Conservation (phyloP, 1,139 yeast species). For the Saccharomyces hybrid region DNA sequence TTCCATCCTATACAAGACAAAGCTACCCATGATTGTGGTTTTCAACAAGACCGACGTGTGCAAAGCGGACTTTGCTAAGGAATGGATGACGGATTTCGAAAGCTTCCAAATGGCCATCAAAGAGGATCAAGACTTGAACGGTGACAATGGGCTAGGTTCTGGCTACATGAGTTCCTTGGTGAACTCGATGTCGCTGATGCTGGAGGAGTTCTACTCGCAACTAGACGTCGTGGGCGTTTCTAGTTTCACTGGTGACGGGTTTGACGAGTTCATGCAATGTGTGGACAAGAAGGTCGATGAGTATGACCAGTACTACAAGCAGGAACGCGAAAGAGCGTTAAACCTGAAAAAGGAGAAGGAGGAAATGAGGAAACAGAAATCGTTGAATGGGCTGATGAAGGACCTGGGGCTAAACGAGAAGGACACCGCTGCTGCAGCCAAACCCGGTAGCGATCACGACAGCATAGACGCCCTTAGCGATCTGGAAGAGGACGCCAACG, state of each 20-base stretch:
- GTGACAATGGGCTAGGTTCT: conserved; percentile 60
- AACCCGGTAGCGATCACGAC: conserved; percentile 24
- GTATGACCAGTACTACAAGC: conserved; percentile 72
- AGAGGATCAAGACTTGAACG: conserved; percentile 54
- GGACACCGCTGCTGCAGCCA: conserved; percentile 15
- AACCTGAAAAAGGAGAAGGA: conserved; percentile 74
- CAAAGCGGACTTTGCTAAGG: conserved; percentile 79
- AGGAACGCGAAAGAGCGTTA: conserved; percentile 77
- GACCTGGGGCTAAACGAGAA: conserved; percentile 64
- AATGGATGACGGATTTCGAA: conserved; percentile 98
- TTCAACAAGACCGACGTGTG: conserved; percentile 92
- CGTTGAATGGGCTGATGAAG: conserved; percentile 65
- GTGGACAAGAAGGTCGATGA: conserved; percentile 86
- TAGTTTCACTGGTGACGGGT: conserved; percentile 87
- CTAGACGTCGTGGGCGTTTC: conserved; percentile 89
- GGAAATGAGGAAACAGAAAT: conserved; percentile 62
- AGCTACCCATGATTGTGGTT: conserved; percentile 93
- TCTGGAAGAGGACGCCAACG: conserved; percentile 49
- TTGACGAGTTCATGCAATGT: conserved; percentile 77
- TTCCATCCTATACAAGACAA: conserved; percentile 90
- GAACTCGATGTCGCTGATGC: conserved; percentile 90
- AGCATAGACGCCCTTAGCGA: conserved; percentile 69
- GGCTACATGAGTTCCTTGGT: conserved; percentile 94
- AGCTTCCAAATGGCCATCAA: conserved; percentile 74
- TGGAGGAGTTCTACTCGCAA: conserved; percentile 93